Percentiles rank a stretch among this genome's conserved stretches.
Conservation (phyloP, 2,329 filamentous ascomycete species). For the Talaromyces piceae region DNA sequence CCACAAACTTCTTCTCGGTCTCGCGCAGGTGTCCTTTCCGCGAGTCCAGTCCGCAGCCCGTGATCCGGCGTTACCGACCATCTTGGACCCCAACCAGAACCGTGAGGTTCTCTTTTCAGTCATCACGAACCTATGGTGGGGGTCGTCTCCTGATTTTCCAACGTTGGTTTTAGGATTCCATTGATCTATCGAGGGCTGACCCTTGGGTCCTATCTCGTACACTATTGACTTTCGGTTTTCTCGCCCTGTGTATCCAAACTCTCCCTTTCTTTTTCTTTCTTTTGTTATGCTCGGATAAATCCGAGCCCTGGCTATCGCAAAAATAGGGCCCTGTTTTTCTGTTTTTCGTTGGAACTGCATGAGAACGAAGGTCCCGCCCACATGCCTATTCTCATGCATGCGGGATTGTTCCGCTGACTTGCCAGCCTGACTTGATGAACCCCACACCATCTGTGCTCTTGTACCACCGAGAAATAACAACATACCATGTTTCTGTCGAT, state of each 20-base stretch:
- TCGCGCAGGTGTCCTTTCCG: too few species aligned
- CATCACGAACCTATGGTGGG: constrained; percentile 1
- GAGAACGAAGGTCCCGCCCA: background rate
- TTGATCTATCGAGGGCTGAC: background rate
- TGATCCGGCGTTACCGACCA: too few species aligned
- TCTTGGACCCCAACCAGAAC: background rate
- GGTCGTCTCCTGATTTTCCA: background rate
- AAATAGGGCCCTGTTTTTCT: background rate
- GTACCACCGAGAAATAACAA: background rate
- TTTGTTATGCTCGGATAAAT: background rate
- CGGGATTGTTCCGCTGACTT: background rate
- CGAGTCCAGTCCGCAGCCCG: background rate
- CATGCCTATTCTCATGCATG: background rate
- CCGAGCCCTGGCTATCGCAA: too few species aligned
- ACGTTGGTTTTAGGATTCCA: background rate
- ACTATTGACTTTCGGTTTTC: too few species aligned
- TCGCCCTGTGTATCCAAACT: background rate
- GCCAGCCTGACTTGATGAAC: background rate
- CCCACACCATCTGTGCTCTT: background rate
- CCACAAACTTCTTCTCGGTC: too few species aligned
- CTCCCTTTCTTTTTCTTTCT: background rate
- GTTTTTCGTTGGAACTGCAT: background rate
- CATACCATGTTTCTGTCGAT: too few species aligned
- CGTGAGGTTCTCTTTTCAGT: background rate
- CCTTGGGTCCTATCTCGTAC: background rate